Percentiles rank a stretch among this genome's conserved stretches.
Evolutionary conservation across 2,329 filamentous ascomycete genomes (phyloP).

Genomic region (Phyllosticta citribraziliensis): DNA sequence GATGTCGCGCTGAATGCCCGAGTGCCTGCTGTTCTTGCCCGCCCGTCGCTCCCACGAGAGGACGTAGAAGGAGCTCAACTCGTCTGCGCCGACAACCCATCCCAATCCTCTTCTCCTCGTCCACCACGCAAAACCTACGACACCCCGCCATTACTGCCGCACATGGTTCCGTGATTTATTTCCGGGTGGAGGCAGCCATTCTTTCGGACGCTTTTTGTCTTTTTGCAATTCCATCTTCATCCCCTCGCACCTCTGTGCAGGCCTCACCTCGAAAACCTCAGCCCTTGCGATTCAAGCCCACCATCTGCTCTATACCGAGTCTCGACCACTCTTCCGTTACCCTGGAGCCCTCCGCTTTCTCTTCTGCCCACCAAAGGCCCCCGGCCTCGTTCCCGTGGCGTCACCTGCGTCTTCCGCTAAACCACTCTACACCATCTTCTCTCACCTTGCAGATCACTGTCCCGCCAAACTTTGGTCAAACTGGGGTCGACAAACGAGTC

Average conservation of each 20-base stretch:
- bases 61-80: background rate
- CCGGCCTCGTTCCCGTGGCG: background rate
- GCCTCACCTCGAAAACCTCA: background rate
- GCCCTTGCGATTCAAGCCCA: background rate
- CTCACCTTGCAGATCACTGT: background rate
- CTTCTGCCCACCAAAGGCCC: background rate
- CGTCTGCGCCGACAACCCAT: background rate
- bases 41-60: background rate
- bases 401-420: background rate
- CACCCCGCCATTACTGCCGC: background rate
- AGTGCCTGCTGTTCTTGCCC: background rate
- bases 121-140: background rate
- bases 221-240: slow-evolving; percentile 4
- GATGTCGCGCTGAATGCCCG: background rate
- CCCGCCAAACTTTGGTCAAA: background rate
- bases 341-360: background rate
- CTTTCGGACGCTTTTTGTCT: slow-evolving; percentile 4
- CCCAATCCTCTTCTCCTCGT: background rate
- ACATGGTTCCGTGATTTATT: background rate
- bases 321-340: background rate
- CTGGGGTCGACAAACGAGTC: background rate
- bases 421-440: background rate
- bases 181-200: slow-evolving; percentile 3
- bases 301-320: background rate
- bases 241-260: background rate